Percentiles rank a stretch among this genome's conserved stretches.
Evolutionary conservation across 176 grass and related monocot genomes (phyloP).

Genomic region (Ensete ventricosum): DNA sequence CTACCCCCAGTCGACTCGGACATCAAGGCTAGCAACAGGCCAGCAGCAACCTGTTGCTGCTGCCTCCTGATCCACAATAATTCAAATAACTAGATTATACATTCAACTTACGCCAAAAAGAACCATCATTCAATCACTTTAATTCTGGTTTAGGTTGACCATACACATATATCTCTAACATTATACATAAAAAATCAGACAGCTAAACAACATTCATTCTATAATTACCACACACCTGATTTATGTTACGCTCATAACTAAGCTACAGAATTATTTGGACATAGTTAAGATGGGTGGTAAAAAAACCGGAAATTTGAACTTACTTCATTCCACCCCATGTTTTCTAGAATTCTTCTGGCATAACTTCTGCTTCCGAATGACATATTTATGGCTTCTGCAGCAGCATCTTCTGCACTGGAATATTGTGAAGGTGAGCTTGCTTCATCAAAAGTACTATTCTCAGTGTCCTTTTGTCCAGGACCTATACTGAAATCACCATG

Average conservation of each 20-base stretch:
- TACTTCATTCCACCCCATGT: slow-evolving; percentile 92
- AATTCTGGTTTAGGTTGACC: neutral
- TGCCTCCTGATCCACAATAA: too few species aligned
- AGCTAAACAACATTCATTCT: neutral
- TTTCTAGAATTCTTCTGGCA: slow-evolving; percentile 80
- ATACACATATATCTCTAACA: neutral
- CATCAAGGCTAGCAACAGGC: too few species aligned
- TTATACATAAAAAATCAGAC: neutral
- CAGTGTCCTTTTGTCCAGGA: slow-evolving; percentile 49
- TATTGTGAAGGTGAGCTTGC: slow-evolving; percentile 28
- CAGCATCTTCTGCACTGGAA: slow-evolving; percentile 33
- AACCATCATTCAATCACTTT: neutral
- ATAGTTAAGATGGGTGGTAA: neutral
- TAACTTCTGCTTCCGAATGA: slow-evolving; percentile 38
- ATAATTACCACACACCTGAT: neutral
- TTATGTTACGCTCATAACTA: neutral
- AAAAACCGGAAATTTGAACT: slow-evolving; percentile 17
- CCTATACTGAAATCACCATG: slow-evolving; percentile 56
- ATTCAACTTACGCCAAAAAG: neutral
- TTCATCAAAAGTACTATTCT: slow-evolving; percentile 17
- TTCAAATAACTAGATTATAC: neutral
- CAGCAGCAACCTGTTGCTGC: too few species aligned
- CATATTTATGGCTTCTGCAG: slow-evolving; percentile 41
- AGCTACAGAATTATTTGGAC: neutral
- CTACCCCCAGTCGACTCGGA: too few species aligned